phyloP scores from a whole-genome alignment of 2,329 filamentous ascomycete genomes.

The Exophiala sideris region DNA sequence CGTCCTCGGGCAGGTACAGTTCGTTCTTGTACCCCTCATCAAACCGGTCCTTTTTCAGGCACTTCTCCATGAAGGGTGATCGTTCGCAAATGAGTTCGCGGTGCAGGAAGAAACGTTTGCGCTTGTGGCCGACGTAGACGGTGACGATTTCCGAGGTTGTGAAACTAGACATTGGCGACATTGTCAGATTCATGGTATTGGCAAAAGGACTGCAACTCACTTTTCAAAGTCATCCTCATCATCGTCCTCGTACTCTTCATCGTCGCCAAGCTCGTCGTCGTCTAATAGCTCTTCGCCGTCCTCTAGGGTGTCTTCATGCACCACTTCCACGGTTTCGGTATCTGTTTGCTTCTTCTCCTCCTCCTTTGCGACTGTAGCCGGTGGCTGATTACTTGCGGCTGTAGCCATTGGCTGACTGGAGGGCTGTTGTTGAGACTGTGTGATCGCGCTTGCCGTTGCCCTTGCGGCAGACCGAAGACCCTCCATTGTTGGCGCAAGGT shows the following conservation, averaged over 20 bases:
- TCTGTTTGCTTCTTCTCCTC: neutral
- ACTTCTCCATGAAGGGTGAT: constrained; percentile 50
- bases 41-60: constrained; percentile 47
- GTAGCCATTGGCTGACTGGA: too few relatives aligned
- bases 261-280: neutral
- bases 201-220: constrained; percentile 6
- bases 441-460: too few relatives aligned
- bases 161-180: constrained; percentile 10
- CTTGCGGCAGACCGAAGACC: too few relatives aligned
- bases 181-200: neutral
- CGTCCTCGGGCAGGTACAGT: constrained; percentile 51
- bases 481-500: too few relatives aligned
- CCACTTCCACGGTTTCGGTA: neutral
- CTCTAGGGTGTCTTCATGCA: constrained; percentile 1
- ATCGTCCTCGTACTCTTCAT: constrained; percentile 14
- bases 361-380: too few relatives aligned
- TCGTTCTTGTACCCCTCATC: constrained; percentile 46
- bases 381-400: too few relatives aligned
- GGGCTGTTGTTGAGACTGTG: too few relatives aligned
- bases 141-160: constrained; percentile 37
- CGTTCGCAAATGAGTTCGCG: constrained; percentile 40
- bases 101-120: constrained; percentile 23
- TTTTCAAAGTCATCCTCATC: constrained; percentile 25
- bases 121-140: constrained; percentile 48
- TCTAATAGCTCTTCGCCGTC: constrained; percentile 10